Percentiles rank a stretch among this genome's conserved stretches.
phyloP scores from a whole-genome alignment of 768 basidiomycete genomes.

The Xanthoconium purpureum region DNA sequence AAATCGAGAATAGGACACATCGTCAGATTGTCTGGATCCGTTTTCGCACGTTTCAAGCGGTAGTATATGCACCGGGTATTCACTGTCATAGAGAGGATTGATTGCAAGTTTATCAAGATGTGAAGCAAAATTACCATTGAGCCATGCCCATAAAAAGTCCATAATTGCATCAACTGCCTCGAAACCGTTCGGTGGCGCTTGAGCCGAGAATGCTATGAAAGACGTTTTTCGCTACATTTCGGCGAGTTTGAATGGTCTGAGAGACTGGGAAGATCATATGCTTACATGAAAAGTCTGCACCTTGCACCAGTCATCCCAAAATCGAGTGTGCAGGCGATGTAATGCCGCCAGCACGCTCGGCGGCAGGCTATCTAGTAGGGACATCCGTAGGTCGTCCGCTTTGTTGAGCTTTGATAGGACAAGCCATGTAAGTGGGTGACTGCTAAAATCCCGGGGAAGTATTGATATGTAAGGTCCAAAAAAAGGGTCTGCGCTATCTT shows the following conservation, averaged over 20 bases:
- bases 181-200: not conserved
- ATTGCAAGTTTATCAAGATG: conserved; percentile 3
- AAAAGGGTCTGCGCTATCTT: conserved; percentile 47
- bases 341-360: conserved; percentile 42
- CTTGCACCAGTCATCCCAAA: conserved; percentile 56
- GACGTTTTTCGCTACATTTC: conserved; percentile 7
- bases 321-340: conserved; percentile 43
- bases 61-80: conserved; percentile 90
- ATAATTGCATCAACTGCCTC: conserved; percentile 9
- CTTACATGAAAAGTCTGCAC: conserved; percentile 54
- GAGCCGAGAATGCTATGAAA: not conserved
- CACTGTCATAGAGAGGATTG: conserved; percentile 43
- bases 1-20: conserved; percentile 90
- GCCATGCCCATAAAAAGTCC: conserved; percentile 86
- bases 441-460: conserved; percentile 68
- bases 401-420: conserved; percentile 29
- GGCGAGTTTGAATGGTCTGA: not conserved
- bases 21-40: conserved; percentile 74
- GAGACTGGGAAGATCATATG: not conserved
- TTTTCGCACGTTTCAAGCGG: conserved; percentile 46
- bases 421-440: conserved; percentile 83
- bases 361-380: conserved; percentile 48
- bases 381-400: conserved; percentile 14
- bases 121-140: conserved; percentile 59
- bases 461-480: conserved; percentile 79